These are phyloP conservation scores for Xerocomus brunneocitrinus DNA, from an alignment of 768 basidiomycete species.

Conservation along the genomic window DNA sequence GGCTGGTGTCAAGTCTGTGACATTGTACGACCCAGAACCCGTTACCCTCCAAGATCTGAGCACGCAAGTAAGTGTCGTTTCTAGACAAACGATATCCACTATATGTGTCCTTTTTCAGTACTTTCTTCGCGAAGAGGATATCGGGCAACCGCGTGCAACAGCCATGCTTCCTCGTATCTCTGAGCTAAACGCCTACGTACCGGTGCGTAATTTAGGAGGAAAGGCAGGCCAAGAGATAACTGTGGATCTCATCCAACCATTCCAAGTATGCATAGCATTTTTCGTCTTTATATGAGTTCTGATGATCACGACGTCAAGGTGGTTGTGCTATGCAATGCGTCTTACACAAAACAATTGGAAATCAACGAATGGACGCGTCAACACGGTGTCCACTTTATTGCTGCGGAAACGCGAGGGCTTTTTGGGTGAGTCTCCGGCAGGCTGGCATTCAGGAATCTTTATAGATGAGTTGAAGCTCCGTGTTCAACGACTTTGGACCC, in stretches of 20 bases:
- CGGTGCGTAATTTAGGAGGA: conserved; percentile 83
- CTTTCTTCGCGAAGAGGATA: conserved; percentile 82
- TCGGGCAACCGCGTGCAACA: conserved; percentile 84
- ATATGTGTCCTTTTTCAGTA: conserved; percentile 52
- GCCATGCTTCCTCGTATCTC: conserved; percentile 85
- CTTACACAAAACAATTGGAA: conserved; percentile 81
- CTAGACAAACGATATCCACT: neutral
- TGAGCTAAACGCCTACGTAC: conserved; percentile 95
- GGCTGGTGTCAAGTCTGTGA: conserved; percentile 97
- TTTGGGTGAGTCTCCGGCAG: conserved; percentile 65
- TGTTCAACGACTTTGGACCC: conserved; percentile 94
- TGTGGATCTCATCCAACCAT: conserved; percentile 77
- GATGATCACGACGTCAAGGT: conserved; percentile 47
- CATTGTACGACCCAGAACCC: conserved; percentile 89
- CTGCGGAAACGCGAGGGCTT: conserved; percentile 87
- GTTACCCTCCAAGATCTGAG: conserved; percentile 88
- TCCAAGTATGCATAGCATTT: conserved; percentile 59
- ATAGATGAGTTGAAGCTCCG: conserved; percentile 49
- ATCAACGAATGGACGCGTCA: conserved; percentile 94
- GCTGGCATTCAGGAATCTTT: neutral
- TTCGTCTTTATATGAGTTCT: conserved; percentile 3
- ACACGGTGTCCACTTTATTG: conserved; percentile 86
- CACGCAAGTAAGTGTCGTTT: conserved; percentile 62
- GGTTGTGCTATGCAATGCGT: conserved; percentile 79
- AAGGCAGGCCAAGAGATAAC: conserved; percentile 71